Base-by-base conservation (phyloP, 2,329 filamentous ascomycete species). In the Graphilbum sp. region DNA sequence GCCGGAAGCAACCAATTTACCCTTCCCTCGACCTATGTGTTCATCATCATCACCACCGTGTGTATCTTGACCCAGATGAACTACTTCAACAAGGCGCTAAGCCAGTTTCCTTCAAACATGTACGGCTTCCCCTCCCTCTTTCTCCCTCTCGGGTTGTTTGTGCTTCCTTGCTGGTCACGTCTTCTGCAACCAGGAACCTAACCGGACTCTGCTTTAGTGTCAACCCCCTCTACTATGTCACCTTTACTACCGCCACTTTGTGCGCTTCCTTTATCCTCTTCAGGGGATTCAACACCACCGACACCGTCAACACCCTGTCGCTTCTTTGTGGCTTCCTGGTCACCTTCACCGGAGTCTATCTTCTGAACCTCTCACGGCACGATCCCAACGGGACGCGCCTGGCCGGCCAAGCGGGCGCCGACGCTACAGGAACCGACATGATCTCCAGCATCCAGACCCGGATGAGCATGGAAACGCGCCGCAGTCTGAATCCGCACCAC, bases 41-140 rank as follows among this genome's bases (percentile, higher is more conserved):
- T 98, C 57, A 78, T 88, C 59, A 95, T 98, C 47, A 74, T 96
- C 46, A 90, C 87, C 0, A 68, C 70, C 3, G 84, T 95, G 46
- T 98, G 90, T 64, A 96, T 98, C 54, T 59, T 98, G 48, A 95
- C 87, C 9, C 90, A 98, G 66, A 96, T 98, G 90, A 98, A 98
- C 60, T 98, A 98, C 60, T 94, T 98, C 62, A 98, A 98, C 68
- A 98, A 98, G 61, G 90, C 90, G 8, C 64, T 98, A 43, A 92
- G 85, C 58, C 86, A 92, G 52, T 98, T 96, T 61, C 88, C 84
- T 23, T 95, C 90, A 24, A 94, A 92, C 50, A 93, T 98, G 87
- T 94, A 70, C 56, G 82, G n/a, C n/a, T n/a, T n/a, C n/a, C n/a
- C n/a, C n/a, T n/a, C 16, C 9, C 17, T 15, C n/a, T 25, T 32